Evolutionary conservation across 345 rosid species (phyloP).

Genomic region (Garcia nutans): DNA sequence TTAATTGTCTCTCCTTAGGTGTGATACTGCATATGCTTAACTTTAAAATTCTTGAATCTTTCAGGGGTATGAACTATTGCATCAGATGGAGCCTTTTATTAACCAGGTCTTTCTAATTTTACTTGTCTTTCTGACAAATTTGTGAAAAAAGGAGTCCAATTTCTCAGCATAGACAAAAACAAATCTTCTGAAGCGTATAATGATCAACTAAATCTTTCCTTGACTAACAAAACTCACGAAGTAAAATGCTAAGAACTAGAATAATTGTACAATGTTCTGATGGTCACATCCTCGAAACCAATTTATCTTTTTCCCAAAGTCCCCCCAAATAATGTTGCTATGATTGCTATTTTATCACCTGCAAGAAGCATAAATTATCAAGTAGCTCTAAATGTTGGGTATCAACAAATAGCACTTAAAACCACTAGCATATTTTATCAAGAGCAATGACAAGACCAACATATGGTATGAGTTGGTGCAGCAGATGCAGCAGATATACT

Average conservation of each 20-base stretch:
- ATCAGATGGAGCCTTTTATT: constrained; percentile 77
- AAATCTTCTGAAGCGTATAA: background rate
- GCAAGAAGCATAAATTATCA: too few relatives aligned
- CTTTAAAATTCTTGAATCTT: constrained; percentile 13
- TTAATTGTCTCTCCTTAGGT: background rate
- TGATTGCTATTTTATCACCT: too few relatives aligned
- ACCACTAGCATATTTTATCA: too few relatives aligned
- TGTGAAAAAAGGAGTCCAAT: background rate
- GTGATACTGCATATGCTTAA: background rate
- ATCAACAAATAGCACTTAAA: too few relatives aligned
- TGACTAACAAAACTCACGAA: background rate
- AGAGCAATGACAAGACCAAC: too few relatives aligned
- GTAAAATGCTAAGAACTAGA: background rate
- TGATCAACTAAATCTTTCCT: background rate
- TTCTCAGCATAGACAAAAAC: background rate
- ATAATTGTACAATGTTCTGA: background rate
- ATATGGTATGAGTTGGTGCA: too few relatives aligned
- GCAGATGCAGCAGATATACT: too few relatives aligned
- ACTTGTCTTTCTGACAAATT: constrained; percentile 3
- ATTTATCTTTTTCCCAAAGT: background rate
- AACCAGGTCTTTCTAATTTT: constrained; percentile 50
- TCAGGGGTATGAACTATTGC: constrained; percentile 76
- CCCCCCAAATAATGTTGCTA: background rate
- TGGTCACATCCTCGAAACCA: background rate
- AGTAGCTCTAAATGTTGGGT: too few relatives aligned